Conservation (phyloP, 768 basidiomycete genomes). For the Tulasnella sp. region DNA sequence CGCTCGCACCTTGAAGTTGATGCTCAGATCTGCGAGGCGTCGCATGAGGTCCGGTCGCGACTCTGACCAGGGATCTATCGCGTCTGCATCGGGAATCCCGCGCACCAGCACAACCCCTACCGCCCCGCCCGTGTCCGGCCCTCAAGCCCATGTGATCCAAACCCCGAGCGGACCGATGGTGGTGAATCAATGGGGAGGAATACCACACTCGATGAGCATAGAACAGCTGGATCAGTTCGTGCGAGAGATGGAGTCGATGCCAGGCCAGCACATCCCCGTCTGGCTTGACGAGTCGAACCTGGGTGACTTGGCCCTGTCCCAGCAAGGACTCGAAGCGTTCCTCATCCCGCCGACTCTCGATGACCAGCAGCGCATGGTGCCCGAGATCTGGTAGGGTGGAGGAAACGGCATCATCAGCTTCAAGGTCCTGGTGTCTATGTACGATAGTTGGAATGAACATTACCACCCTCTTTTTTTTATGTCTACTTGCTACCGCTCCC, state of each 20-base stretch:
- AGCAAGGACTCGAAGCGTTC: slow-evolving; percentile 83
- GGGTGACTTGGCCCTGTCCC: slow-evolving; percentile 62
- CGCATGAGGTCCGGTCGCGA: slow-evolving; percentile 41
- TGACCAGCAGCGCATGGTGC: slow-evolving; percentile 42
- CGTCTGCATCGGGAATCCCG: slow-evolving; percentile 28
- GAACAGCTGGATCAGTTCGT: slow-evolving; percentile 63
- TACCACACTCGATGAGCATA: slow-evolving; percentile 34
- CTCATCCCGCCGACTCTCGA: slow-evolving; percentile 67
- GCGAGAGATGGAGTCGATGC: slow-evolving; percentile 67
- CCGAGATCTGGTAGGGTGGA: slow-evolving; percentile 65
- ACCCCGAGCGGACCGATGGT: slow-evolving; percentile 34
- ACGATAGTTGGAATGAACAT: background rate
- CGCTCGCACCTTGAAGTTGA: slow-evolving; percentile 81
- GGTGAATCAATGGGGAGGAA: slow-evolving; percentile 31
- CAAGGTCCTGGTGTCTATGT: slow-evolving; percentile 4
- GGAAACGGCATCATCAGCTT: background rate
- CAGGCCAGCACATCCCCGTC: slow-evolving; percentile 61
- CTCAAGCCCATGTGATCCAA: background rate
- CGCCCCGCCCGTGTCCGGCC: slow-evolving; percentile 37
- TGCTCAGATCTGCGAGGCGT: slow-evolving; percentile 57
- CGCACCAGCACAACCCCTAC: slow-evolving; percentile 38
- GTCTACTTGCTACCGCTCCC: slow-evolving; percentile 5
- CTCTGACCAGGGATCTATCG: slow-evolving; percentile 40
- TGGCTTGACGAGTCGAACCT: slow-evolving; percentile 84
- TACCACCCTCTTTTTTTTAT: slow-evolving; percentile 7